These are phyloP conservation scores for Ettlia oleoabundans DNA, from an alignment of 139 green algal species.

Conservation along the genomic window DNA sequence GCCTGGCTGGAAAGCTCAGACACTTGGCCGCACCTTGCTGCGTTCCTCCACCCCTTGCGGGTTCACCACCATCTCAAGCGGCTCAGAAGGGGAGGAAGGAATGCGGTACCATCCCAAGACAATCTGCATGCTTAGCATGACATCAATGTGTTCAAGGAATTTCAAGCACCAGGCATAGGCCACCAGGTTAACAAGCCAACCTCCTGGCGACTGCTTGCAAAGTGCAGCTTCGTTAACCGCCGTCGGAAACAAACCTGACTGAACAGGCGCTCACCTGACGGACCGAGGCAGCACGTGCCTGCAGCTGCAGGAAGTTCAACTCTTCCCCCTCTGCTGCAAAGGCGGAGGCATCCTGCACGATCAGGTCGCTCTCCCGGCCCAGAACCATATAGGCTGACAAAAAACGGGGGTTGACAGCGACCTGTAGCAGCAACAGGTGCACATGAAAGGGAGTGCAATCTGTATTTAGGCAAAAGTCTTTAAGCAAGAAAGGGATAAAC, in stretches of 20 bases:
- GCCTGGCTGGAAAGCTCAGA: not conserved
- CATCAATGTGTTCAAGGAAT: not conserved
- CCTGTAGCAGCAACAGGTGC: too few species aligned
- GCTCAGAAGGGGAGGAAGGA: constrained; percentile 14
- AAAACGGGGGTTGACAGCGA: constrained; percentile 25
- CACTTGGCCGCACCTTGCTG: constrained; percentile 1
- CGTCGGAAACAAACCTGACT: too few species aligned
- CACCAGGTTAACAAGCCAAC: too few species aligned
- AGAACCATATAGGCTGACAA: constrained; percentile 19
- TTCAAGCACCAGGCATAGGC: not conserved
- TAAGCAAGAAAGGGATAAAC: too few species aligned
- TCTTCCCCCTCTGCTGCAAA: constrained; percentile 44
- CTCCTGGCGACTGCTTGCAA: too few species aligned
- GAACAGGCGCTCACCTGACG: constrained; percentile 40
- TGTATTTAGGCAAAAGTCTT: too few species aligned
- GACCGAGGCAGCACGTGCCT: constrained; percentile 36
- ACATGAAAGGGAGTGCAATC: too few species aligned
- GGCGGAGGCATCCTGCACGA: constrained; percentile 40
- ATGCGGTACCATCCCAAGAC: not conserved
- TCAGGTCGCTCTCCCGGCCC: constrained; percentile 32
- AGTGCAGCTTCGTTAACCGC: too few species aligned
- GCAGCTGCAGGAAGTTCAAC: constrained; percentile 60
- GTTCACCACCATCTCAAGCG: constrained; percentile 51
- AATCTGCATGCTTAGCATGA: not conserved
- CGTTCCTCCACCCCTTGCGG: constrained; percentile 31